These are phyloP conservation scores for Xerocomus amazonicus DNA, from an alignment of 1,284 basidiomycete species.

Conservation along the genomic window DNA sequence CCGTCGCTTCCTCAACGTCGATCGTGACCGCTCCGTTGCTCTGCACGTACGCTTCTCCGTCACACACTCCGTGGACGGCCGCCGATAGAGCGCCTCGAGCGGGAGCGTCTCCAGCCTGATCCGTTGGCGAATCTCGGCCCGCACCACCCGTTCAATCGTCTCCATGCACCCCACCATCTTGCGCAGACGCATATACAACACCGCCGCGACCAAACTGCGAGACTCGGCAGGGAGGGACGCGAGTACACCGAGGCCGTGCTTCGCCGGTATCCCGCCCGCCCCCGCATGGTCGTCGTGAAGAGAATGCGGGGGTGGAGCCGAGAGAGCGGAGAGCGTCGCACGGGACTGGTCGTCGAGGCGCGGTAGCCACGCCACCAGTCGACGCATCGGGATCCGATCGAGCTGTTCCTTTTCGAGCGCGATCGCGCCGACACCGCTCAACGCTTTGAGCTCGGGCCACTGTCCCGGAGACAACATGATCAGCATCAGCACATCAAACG, in stretches of 20 bases:
- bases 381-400: conserved; percentile 27
- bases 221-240: conserved; percentile 28
- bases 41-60: neutral
- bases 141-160: conserved; percentile 28
- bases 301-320: conserved; percentile 33
- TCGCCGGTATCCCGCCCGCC: too few relatives aligned
- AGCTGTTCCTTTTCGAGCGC: conserved; percentile 38
- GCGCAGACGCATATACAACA: conserved; percentile 31
- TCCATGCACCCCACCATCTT: conserved; percentile 33
- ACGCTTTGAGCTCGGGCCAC: conserved; percentile 39
- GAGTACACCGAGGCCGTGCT: conserved; percentile 18
- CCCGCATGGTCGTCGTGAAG: too few relatives aligned
- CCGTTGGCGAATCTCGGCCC: conserved; percentile 28
- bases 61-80: neutral
- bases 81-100: conserved; percentile 21
- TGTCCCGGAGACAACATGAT: conserved; percentile 11
- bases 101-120: conserved; percentile 27
- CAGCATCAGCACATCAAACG: neutral
- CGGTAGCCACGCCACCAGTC: conserved; percentile 28
- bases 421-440: conserved; percentile 40
- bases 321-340: conserved; percentile 32
- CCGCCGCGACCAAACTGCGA: conserved; percentile 26
- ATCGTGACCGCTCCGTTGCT: neutral
- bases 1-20: neutral
- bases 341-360: conserved; percentile 16